These are phyloP conservation scores for Myxozyma lipomycoides DNA, from an alignment of 805 yeast genomes.

Conservation along the genomic window DNA sequence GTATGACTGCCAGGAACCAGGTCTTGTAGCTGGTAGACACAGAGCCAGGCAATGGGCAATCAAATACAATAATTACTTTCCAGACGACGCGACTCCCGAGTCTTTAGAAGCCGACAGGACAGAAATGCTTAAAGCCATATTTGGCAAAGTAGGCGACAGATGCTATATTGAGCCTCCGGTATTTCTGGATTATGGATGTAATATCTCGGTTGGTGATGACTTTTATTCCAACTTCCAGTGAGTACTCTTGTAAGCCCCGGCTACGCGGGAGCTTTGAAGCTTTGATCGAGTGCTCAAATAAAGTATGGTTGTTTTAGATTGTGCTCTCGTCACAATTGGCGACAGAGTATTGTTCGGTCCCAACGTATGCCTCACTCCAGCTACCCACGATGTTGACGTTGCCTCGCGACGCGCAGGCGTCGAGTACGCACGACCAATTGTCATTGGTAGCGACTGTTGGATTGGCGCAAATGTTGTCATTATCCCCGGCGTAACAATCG, in stretches of 20 bases:
- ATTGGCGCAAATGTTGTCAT: slow-evolving; percentile 54
- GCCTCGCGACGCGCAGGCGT: slow-evolving; percentile 41
- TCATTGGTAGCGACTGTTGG: slow-evolving; percentile 66
- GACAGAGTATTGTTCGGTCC: slow-evolving; percentile 61
- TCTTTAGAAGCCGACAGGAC: slow-evolving; percentile 40
- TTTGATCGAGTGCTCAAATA: too few species aligned
- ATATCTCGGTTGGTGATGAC: slow-evolving; percentile 52
- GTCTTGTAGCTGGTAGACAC: slow-evolving; percentile 33
- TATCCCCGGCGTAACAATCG: slow-evolving; percentile 64
- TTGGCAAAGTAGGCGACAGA: slow-evolving; percentile 48
- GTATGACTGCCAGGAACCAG: slow-evolving; percentile 40
- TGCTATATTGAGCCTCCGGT: slow-evolving; percentile 55
- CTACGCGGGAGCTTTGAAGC: too few species aligned
- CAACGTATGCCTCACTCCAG: slow-evolving; percentile 46
- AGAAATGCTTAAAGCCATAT: slow-evolving; percentile 40
- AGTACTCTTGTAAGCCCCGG: too few species aligned
- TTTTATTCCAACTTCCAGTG: slow-evolving; percentile 55
- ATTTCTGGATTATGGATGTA: slow-evolving; percentile 63
- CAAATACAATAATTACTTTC: slow-evolving; percentile 33
- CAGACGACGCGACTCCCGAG: slow-evolving; percentile 31
- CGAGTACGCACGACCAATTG: slow-evolving; percentile 56
- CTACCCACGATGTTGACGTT: slow-evolving; percentile 61
- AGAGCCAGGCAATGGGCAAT: slow-evolving; percentile 34
- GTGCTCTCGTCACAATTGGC: slow-evolving; percentile 58
- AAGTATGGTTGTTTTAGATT: slow-evolving; percentile 49